Evolutionary conservation across 306 rosid species (phyloP), one percentile per base, ranked within the genome.

Genomic region (Abrus pulchellus): DNA sequence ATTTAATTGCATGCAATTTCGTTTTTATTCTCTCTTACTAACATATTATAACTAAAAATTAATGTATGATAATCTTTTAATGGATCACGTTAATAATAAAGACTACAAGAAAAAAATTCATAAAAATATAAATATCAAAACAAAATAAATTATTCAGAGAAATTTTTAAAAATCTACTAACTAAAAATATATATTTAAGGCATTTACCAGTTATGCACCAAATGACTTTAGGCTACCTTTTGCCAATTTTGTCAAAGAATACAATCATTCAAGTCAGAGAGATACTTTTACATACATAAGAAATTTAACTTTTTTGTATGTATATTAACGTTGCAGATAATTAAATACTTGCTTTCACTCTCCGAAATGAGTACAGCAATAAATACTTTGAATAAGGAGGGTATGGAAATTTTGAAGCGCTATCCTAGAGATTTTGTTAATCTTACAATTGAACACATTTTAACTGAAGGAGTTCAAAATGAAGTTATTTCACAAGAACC

Each of bases 301-400:
- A 63, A 30, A 40, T 40, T 13, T 6, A 63, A 36, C 3, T 33
- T 60, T 9, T 62, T 0, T 62, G 28, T 6, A 6, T 32, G 6
- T 13, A 6, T 53, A 34, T 20, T 54, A 6, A 20, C 61, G 5
- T 64, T 66, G 80, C 86, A 82, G 85, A 73, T 72, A 1, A 13
- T 77, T 3, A 55, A 59, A 78, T 85, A 72, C 74, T 68, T 85
- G 44, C 76, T 85, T 53, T 74, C 78, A 6, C 44, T 74, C 7
- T n/a, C 82, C 0, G 84, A 62, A 53, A 66, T 82, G 63, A 59
- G 75, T 32, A 69, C 53, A 32, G 50, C 30, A 36, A n/a, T 55
- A 13, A 70, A 47, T 20, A 7, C n/a, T 6, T 34, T 66, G 47
- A 71, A 81, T 13, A 41, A 3, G 28, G 55, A 2, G 0, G 30